Evolutionary conservation across 2,329 filamentous ascomycete genomes (phyloP).

Genomic region (Clarireedia hainanense): DNA sequence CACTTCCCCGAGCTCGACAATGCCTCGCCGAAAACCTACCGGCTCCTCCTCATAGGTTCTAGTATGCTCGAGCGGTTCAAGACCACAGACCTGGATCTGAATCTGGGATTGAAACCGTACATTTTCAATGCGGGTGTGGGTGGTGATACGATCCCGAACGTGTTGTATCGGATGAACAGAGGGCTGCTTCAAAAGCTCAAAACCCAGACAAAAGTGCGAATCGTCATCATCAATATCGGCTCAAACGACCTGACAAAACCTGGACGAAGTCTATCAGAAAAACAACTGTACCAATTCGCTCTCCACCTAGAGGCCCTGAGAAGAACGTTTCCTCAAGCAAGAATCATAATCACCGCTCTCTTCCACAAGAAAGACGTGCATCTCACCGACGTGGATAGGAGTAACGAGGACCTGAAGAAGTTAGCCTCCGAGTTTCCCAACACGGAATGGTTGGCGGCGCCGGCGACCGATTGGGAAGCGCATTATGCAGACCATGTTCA

Average conservation of each 20-base stretch:
- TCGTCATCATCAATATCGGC: constrained; percentile 9
- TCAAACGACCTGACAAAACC: constrained; percentile 12
- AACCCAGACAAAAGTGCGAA: not conserved
- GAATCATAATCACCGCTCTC: constrained; percentile 7
- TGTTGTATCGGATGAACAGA: constrained; percentile 9
- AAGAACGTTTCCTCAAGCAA: not conserved
- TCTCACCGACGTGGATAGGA: constrained; percentile 4
- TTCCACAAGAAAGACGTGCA: constrained; percentile 11
- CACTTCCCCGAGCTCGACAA: constrained; percentile 1
- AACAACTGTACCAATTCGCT: not conserved
- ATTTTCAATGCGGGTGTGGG: constrained; percentile 14
- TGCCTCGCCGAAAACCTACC: not conserved
- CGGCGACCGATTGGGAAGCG: not conserved
- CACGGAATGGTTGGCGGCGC: constrained; percentile 10
- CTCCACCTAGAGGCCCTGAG: constrained; percentile 8
- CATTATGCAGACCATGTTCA: constrained; percentile 14
- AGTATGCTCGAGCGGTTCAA: constrained; percentile 12
- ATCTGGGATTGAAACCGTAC: not conserved
- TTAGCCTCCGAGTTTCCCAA: not conserved
- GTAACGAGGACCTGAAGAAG: constrained; percentile 2
- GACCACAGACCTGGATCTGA: constrained; percentile 5
- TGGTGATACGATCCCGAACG: constrained; percentile 11
- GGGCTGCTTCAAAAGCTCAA: not conserved
- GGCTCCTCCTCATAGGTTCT: constrained; percentile 9
- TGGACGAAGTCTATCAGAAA: constrained; percentile 1